Evolutionary conservation across 192 early-diverging fungal genomes (phyloP), one percentile per base, ranked within the genome.

Genomic region (Chytriomyces confervae): DNA sequence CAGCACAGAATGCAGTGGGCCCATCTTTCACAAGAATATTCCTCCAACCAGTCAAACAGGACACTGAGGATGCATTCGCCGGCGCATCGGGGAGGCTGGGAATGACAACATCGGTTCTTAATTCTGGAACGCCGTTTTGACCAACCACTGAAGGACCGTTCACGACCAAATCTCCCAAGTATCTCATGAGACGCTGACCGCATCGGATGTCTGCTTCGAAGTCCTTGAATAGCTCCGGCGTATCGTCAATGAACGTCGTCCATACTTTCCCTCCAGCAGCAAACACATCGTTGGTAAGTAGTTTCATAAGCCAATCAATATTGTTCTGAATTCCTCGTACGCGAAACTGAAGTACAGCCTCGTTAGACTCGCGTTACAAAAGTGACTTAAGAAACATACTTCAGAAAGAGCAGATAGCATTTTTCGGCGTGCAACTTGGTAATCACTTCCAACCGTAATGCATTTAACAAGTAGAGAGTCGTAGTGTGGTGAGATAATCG

Each of bases 191-290:
- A 83, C 94, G 93, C 57, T 94, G 92, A 20, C 94, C 95, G 16
- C 61, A 61, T 36, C 62, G 57, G 9, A 29, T 16, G 16, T 69
- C 66, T 80, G 87, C 87, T 73, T 89, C 90, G 75, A 89, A 93
- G n/a, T 90, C 82, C 61, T 90, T 84, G 81, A 98, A 95, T 51
- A 98, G 88, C 85, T 93, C 90, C 4, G 97, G 97, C 1, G 96
- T 94, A 83, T 97, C 97, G 81, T 98, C 97, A 79, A 98, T 97
- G 71, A 97, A 98, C 11, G 97, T 98, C 18, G 97, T 98, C 97
- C 97, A 98, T 80, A 94, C 90, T 45, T 53, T 24, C 7, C 62
- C 69, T 68, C 95, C 97, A 48, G 83, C 82, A 51, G 91, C 91
- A 73, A 98, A 96, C 5, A 91, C 91, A 6, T 89, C 88, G 84